Conservation (phyloP, 2,329 filamentous ascomycete genomes). For the Leptographium wingfieldii region DNA sequence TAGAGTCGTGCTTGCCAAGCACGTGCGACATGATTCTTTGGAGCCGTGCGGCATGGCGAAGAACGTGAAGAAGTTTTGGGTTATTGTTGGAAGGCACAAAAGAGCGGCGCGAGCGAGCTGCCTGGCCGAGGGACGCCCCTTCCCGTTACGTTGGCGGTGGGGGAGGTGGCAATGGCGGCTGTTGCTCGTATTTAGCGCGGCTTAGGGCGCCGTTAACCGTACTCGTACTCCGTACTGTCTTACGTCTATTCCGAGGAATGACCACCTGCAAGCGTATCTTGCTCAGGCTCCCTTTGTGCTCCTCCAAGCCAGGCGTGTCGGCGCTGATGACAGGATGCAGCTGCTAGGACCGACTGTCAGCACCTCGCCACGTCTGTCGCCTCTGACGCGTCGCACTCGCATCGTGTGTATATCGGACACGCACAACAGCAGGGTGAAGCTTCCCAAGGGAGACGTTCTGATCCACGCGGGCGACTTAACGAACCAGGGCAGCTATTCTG, state of each 20-base stretch:
- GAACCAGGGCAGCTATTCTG: constrained; percentile 52
- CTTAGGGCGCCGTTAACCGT: no score
- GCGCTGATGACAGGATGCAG: no score
- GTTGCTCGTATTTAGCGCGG: not conserved
- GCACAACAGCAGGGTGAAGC: constrained; percentile 51
- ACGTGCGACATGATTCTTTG: no score
- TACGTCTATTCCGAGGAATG: no score
- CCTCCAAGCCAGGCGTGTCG: not conserved
- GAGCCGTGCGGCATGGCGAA: no score
- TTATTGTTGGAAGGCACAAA: not conserved
- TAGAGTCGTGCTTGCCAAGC: no score
- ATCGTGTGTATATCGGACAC: constrained; percentile 70
- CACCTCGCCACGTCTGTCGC: no score
- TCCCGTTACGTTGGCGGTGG: not conserved
- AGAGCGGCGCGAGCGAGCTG: not conserved
- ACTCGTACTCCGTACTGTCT: no score
- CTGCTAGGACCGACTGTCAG: not conserved
- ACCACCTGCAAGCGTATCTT: no score
- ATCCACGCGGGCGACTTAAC: constrained; percentile 68
- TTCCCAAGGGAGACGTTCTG: constrained; percentile 60
- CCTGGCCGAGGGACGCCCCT: not conserved
- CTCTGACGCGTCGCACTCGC: constrained; percentile 34
- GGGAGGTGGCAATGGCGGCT: not conserved
- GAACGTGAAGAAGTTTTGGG: not conserved
- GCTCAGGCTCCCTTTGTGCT: not conserved